A percentile compares a stretch with the other conserved stretches of the same genome.
Evolutionary conservation across 2,329 filamentous ascomycete species (phyloP).

Genomic region (Xylaria digitata): DNA sequence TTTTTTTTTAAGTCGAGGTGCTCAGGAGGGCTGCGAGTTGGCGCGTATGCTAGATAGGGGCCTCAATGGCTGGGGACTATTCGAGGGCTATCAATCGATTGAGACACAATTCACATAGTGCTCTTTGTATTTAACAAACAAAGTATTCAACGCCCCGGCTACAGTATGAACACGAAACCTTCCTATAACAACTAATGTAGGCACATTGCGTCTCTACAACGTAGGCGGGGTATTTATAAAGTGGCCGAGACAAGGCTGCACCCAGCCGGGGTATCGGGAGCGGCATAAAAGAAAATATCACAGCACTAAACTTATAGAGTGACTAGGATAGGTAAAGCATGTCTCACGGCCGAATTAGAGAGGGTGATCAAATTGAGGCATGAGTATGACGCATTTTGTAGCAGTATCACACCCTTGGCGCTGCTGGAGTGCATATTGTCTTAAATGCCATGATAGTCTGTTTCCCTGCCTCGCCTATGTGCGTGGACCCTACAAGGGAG

Average conservation of each 20-base stretch:
- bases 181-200: no score
- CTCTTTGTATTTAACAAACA: background rate
- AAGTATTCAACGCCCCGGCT: background rate
- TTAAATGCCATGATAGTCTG: background rate
- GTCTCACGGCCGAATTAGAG: constrained; percentile 1
- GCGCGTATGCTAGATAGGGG: background rate
- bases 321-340: background rate
- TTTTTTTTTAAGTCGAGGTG: background rate
- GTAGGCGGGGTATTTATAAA: background rate
- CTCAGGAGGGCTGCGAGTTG: constrained; percentile 2
- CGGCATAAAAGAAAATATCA: background rate
- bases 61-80: background rate
- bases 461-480: no score
- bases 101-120: background rate
- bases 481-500: no score
- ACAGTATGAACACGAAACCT: no score
- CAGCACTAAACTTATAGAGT: background rate
- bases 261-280: background rate
- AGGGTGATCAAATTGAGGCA: background rate
- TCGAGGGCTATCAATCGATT: constrained; percentile 1
- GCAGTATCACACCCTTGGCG: background rate
- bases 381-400: no score
- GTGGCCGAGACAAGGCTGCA: background rate
- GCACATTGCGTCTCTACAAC: no score
- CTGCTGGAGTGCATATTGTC: constrained; percentile 11